Conservation (phyloP, 805 yeast genomes). For the Ogataea naganishii region DNA sequence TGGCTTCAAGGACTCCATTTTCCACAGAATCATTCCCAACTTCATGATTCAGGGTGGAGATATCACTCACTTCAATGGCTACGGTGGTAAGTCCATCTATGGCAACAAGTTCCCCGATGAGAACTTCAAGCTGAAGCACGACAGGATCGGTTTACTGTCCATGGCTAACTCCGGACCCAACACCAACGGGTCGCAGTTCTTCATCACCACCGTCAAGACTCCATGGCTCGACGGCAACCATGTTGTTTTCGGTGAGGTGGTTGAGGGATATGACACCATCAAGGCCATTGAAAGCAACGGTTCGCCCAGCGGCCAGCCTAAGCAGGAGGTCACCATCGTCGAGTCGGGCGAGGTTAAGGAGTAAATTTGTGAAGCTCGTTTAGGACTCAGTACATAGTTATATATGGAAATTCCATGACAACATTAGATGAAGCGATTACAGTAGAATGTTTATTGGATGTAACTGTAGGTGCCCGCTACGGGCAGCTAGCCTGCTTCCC, state of each 20-base stretch:
- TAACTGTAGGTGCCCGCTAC: too few species aligned
- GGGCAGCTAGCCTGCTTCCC: too few species aligned
- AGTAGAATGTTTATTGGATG: too few species aligned
- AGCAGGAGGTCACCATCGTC: conserved; percentile 39
- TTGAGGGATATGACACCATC: conserved; percentile 78
- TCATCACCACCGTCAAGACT: conserved; percentile 82
- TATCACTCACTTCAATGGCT: conserved; percentile 75
- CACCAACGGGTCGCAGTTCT: conserved; percentile 97
- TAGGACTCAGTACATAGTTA: too few species aligned
- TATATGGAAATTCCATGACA: too few species aligned
- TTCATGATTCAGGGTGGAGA: conserved; percentile 97
- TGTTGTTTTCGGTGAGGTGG: conserved; percentile 91
- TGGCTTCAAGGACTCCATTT: conserved; percentile 75
- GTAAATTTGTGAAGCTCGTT: too few species aligned
- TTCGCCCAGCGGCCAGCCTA: conserved; percentile 37
- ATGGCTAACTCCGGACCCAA: conserved; percentile 99
- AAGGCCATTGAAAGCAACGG: conserved; percentile 71
- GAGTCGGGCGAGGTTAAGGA: conserved; percentile 48
- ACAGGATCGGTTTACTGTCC: conserved; percentile 72
- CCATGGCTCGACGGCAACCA: conserved; percentile 93
- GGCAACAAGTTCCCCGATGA: conserved; percentile 75
- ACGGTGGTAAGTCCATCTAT: conserved; percentile 85
- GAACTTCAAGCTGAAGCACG: conserved; percentile 66
- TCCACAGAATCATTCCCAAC: conserved; percentile 94
- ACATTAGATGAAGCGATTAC: too few species aligned